phyloP scores from a whole-genome alignment of 2,329 filamentous ascomycete genomes.

The Cercospora berteroae region DNA sequence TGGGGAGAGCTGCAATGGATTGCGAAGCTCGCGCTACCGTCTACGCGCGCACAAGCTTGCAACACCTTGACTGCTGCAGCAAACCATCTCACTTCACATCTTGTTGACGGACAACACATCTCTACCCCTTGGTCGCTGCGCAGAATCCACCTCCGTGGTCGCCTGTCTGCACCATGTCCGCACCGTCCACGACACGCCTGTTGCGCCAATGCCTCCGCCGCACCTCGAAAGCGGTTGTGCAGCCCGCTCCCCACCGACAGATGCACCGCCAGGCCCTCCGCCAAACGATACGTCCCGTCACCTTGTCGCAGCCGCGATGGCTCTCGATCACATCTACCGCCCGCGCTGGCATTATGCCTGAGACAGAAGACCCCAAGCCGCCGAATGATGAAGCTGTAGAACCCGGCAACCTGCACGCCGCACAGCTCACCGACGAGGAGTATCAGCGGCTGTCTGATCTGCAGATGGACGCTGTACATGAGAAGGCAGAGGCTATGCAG shows the following conservation, averaged over 20 bases:
- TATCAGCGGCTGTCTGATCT: constrained; percentile 77
- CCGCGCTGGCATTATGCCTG: constrained; percentile 44
- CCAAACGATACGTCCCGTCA: constrained; percentile 14
- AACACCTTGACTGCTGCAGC: neutral
- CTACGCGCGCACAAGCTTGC: neutral
- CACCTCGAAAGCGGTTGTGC: constrained; percentile 23
- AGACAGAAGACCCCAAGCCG: constrained; percentile 42
- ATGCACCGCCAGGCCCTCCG: constrained; percentile 3
- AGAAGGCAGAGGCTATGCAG: constrained; percentile 67
- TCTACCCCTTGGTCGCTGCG: neutral
- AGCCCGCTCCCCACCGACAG: constrained; percentile 13
- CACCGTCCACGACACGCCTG: constrained; percentile 27
- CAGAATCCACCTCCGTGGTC: neutral
- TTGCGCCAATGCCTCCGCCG: constrained; percentile 26
- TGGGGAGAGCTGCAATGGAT: neutral
- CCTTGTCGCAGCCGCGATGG: constrained; percentile 20
- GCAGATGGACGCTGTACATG: constrained; percentile 64
- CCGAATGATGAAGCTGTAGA: constrained; percentile 37
- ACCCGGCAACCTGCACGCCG: constrained; percentile 49
- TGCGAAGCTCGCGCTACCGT: neutral
- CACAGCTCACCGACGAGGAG: constrained; percentile 64
- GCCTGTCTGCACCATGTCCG: constrained; percentile 25
- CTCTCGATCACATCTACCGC: constrained; percentile 22
- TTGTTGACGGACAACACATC: neutral
- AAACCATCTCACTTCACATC: neutral